phyloP scores from a whole-genome alignment of 164 flowering plant species.

The Amborella trichopoda region DNA sequence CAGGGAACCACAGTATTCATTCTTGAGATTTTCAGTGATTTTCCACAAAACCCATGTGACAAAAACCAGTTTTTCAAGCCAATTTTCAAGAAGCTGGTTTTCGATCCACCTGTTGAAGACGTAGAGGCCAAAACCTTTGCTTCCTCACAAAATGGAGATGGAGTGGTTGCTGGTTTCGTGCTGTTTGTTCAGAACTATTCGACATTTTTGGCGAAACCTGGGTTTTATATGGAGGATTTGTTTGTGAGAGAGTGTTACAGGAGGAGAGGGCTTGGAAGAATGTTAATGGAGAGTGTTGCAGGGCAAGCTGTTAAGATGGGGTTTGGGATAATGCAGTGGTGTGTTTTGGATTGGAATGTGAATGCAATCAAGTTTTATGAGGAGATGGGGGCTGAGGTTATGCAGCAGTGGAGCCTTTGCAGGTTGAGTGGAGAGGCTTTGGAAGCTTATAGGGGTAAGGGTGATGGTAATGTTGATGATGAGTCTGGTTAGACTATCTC shows the following conservation, averaged over 20 bases:
- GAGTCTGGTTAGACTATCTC: too few species aligned
- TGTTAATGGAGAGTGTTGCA: constrained; percentile 69
- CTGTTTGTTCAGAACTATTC: constrained; percentile 80
- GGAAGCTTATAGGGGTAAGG: constrained; percentile 11
- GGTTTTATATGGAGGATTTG: constrained; percentile 76
- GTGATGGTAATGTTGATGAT: too few species aligned
- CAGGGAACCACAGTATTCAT: constrained; percentile 76
- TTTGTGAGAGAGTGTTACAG: constrained; percentile 72
- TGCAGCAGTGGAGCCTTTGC: constrained; percentile 79
- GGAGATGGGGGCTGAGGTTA: constrained; percentile 76
- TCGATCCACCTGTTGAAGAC: constrained; percentile 16
- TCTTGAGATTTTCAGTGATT: constrained; percentile 47
- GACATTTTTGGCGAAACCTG: constrained; percentile 62
- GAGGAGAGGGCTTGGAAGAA: constrained; percentile 65
- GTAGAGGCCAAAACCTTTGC: constrained; percentile 33
- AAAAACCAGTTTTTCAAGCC: too few species aligned
- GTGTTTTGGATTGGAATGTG: constrained; percentile 81
- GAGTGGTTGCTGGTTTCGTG: constrained; percentile 68
- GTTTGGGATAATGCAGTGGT: constrained; percentile 81
- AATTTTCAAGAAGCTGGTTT: neutral
- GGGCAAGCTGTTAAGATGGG: constrained; percentile 71
- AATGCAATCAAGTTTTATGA: constrained; percentile 82
- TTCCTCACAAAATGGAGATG: constrained; percentile 11
- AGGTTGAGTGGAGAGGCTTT: constrained; percentile 46
- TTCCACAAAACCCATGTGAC: constrained; percentile 12